phyloP scores from a whole-genome alignment of 495 filamentous ascomycete species.

The Xylaria cubensis region DNA sequence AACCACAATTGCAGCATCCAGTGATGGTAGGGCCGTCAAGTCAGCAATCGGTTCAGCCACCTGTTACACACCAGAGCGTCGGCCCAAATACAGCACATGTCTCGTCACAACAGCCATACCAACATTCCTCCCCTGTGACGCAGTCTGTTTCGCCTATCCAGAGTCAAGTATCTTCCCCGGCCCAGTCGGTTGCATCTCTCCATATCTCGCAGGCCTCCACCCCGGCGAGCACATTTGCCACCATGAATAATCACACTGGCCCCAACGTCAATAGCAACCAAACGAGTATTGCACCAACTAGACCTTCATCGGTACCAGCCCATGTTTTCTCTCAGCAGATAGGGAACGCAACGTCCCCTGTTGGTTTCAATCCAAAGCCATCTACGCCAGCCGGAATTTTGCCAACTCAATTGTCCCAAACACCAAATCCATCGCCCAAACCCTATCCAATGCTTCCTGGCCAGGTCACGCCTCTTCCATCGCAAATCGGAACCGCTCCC shows the following conservation, averaged over 20 bases:
- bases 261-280: constrained; percentile 24
- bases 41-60: constrained; percentile 15
- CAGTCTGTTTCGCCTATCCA: constrained; percentile 38
- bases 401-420: background rate
- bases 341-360: background rate
- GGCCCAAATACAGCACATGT: constrained; percentile 20
- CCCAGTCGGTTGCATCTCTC: constrained; percentile 36
- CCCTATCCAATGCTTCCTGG: constrained; percentile 43
- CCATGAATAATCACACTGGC: constrained; percentile 19
- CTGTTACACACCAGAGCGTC: background rate
- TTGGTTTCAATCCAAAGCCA: background rate
- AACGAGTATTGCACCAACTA: constrained; percentile 15
- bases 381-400: background rate
- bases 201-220: constrained; percentile 38
- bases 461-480: constrained; percentile 38
- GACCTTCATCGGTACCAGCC: constrained; percentile 19
- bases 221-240: constrained; percentile 30
- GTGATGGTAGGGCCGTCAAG: constrained; percentile 7
- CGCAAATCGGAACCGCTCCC: constrained; percentile 35
- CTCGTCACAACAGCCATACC: constrained; percentile 26
- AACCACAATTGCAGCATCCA: constrained; percentile 14
- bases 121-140: constrained; percentile 24
- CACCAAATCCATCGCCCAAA: constrained; percentile 17
- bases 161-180: constrained; percentile 41
- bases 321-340: background rate